Percentiles rank a stretch among this genome's conserved stretches.
These are phyloP conservation scores for Triticum urartu DNA, from an alignment of 176 grass and related monocot species.

Conservation along the genomic window DNA sequence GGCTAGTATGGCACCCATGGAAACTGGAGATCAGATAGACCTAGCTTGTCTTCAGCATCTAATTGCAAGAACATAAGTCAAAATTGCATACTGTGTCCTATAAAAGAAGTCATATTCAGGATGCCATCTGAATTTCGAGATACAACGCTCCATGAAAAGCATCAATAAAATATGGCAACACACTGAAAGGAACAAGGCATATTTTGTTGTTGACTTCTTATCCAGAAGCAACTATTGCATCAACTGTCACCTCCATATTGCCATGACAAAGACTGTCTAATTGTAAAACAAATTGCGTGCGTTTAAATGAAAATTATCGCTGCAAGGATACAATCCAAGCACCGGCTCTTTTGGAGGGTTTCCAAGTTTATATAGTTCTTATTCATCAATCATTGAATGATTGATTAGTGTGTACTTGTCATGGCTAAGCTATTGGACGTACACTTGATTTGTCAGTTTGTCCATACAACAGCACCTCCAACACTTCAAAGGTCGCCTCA, in stretches of 20 bases:
- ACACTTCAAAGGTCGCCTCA: neutral
- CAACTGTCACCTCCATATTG: neutral
- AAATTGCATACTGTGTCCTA: neutral
- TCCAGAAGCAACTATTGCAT: constrained; percentile 6
- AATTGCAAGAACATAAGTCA: constrained; percentile 1
- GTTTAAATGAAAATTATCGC: neutral
- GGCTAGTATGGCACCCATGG: neutral
- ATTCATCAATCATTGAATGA: constrained; percentile 20
- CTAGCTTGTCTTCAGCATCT: neutral
- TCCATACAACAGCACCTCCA: constrained; percentile 8
- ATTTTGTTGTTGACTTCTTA: neutral
- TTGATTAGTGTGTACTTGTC: constrained; percentile 35
- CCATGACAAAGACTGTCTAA: neutral
- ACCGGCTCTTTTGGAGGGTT: neutral
- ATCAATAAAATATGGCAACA: neutral
- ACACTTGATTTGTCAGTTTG: neutral
- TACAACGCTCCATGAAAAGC: neutral
- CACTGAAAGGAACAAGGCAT: neutral
- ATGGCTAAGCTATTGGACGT: neutral
- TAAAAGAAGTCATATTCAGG: neutral
- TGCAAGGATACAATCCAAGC: neutral
- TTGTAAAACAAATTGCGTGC: neutral
- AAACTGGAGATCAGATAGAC: neutral
- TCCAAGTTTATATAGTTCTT: neutral
- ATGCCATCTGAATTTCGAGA: neutral